Base-by-base conservation (phyloP, 306 rosid species). In the Abrus precatorius region DNA sequence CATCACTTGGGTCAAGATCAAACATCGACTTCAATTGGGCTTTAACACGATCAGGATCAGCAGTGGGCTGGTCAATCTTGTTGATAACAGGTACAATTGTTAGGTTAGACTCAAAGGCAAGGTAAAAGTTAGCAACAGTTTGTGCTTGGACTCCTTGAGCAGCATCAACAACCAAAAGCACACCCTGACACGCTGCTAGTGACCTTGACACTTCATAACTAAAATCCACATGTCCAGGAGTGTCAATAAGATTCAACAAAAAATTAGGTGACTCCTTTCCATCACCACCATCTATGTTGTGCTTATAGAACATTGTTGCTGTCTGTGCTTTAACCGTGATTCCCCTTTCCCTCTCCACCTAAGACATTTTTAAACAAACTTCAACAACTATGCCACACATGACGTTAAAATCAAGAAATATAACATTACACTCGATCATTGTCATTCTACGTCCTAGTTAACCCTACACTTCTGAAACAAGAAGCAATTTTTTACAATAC, bases 91-190 rank as follows among this genome's bases (percentile, higher is more conserved):
- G 97, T 76, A 94, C 83, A 69, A 92, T 86, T 0, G 93, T 52
- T 73, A 94, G 77, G 88, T 92, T 91, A 27, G 97, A 89, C 69
- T 94, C 96, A 68, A 92, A 90, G 14, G 98, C 97, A 47, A 92
- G 97, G 87, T 94, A 92, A 78, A 92, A 94, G 84, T 94, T 94
- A 11, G 98, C 98, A 63, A 94, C 98, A 5, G 97, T 94, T 80
- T 91, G 97, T 1, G 98, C 98, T 82, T 94, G 98, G 68, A 94
- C 98, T 79, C 98, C 98, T 87, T 92, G 97, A 13, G 93, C 97
- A 20, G 98, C 98, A 83, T 94, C 97, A 77, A 92, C 97, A 82
- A 94, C 96, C 84, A 92, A 86, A 87, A 94, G 98, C 34, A 85
- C 96, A 69, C 97, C 97, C 65, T 94, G 98, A 89, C 98, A 94